Percentiles rank a stretch among this genome's conserved stretches.
These are phyloP conservation scores for Diplodia corticola DNA, from an alignment of 2,329 filamentous ascomycete species.

Conservation along the genomic window DNA sequence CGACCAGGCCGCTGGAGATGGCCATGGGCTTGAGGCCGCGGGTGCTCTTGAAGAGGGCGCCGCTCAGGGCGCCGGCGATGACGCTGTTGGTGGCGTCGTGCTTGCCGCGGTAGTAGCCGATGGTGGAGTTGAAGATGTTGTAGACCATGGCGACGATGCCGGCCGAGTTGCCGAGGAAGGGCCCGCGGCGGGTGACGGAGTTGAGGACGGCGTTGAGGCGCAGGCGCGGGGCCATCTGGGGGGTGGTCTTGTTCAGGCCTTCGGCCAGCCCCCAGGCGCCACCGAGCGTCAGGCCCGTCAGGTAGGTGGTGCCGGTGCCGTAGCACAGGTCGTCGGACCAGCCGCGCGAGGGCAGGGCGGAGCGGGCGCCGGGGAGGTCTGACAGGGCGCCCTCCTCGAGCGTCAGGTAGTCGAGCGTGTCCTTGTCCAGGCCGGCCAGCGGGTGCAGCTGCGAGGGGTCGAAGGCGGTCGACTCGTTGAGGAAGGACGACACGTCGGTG, in stretches of 20 bases:
- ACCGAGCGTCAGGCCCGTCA: conserved; percentile 81
- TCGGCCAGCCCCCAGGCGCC: conserved; percentile 92
- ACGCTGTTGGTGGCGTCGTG: conserved; percentile 84
- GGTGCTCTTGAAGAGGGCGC: conserved; percentile 96
- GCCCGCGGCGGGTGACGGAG: conserved; percentile 86
- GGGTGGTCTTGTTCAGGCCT: conserved; percentile 71
- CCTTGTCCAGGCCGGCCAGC: conserved; percentile 87
- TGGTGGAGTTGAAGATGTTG: conserved; percentile 62
- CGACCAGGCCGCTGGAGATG: conserved; percentile 90
- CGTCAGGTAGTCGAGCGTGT: conserved; percentile 90
- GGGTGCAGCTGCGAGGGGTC: conserved; percentile 91
- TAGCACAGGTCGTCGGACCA: conserved; percentile 99
- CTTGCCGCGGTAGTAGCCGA: conserved; percentile 42
- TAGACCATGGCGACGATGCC: conserved; percentile 96
- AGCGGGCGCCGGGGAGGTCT: conserved; percentile 80
- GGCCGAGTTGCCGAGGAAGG: conserved; percentile 93
- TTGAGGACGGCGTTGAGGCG: conserved; percentile 93
- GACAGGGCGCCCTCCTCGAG: conserved; percentile 90
- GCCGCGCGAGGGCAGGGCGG: conserved; percentile 87
- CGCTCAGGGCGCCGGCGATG: conserved; percentile 79
- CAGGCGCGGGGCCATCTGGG: conserved; percentile 81
- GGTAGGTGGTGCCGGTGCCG: conserved; percentile 90
- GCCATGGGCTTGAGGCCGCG: conserved; percentile 87
- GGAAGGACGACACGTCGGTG: conserved; percentile 83
- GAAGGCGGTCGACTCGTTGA: conserved; percentile 52